Percentiles rank a stretch among this genome's conserved stretches.
Evolutionary conservation across 495 filamentous ascomycete genomes (phyloP).

Genomic region (Evansstolkia leycettana): DNA sequence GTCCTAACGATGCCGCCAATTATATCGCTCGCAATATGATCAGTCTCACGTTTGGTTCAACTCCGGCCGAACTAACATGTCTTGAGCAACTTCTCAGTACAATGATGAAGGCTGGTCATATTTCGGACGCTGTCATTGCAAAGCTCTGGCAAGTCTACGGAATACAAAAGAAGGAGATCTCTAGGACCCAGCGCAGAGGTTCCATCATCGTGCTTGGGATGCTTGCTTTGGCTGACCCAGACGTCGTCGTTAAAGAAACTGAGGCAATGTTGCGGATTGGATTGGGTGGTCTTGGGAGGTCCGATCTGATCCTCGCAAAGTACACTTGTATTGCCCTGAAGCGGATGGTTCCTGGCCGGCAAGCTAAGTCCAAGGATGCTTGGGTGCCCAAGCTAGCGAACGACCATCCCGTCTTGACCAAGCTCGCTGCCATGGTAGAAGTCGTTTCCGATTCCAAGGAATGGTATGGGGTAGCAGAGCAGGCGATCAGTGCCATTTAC

Average conservation of each 20-base stretch:
- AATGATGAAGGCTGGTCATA: constrained; percentile 89
- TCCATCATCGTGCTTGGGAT: constrained; percentile 96
- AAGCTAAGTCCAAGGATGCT: constrained; percentile 57
- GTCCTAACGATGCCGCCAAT: constrained; percentile 80
- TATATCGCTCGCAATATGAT: constrained; percentile 99
- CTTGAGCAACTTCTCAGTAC: constrained; percentile 88
- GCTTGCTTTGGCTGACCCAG: constrained; percentile 84
- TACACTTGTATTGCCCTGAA: constrained; percentile 89
- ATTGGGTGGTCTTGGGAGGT: constrained; percentile 63
- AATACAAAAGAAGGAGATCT: constrained; percentile 85
- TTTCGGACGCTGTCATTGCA: constrained; percentile 73
- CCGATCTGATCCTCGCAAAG: constrained; percentile 79
- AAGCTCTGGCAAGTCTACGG: constrained; percentile 98
- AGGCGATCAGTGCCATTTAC: constrained; percentile 93
- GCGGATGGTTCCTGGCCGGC: constrained; percentile 74
- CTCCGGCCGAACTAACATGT: constrained; percentile 86
- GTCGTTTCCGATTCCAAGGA: constrained; percentile 81
- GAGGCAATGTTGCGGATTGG: constrained; percentile 88
- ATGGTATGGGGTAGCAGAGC: constrained; percentile 96
- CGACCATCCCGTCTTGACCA: constrained; percentile 74
- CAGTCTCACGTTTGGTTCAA: constrained; percentile 89
- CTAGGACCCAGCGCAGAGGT: constrained; percentile 78
- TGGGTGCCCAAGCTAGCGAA: constrained; percentile 73
- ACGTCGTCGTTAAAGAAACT: constrained; percentile 87
- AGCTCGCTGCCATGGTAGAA: constrained; percentile 74